These are phyloP conservation scores for Marasmius sp. DNA, from an alignment of 1,284 basidiomycete species.

Conservation along the genomic window DNA sequence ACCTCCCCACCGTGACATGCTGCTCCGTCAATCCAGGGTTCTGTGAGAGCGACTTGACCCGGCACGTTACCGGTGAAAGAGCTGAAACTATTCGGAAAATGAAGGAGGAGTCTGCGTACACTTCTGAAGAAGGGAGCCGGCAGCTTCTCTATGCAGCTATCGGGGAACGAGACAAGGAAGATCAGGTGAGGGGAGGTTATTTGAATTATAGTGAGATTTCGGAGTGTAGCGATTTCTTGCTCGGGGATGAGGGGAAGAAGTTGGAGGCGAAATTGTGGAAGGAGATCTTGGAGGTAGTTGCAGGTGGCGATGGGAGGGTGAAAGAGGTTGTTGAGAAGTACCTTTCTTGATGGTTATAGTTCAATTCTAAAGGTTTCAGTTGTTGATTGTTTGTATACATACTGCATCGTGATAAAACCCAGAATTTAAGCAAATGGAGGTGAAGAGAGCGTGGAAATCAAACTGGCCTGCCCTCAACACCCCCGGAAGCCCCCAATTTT, in stretches of 20 bases:
- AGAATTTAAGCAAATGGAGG: no score
- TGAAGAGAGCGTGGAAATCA: no score
- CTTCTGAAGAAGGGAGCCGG: conserved; percentile 41
- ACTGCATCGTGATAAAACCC: no score
- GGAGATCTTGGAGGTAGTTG: conserved; percentile 17
- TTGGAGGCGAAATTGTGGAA: conserved; percentile 43
- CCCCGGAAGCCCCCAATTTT: no score
- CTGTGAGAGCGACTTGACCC: conserved; percentile 42
- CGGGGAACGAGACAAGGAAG: conserved; percentile 22
- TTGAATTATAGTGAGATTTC: conserved; percentile 7
- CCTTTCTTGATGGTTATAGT: neutral
- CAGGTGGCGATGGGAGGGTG: neutral
- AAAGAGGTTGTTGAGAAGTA: neutral
- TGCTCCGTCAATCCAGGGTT: conserved; percentile 45
- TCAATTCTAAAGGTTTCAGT: no score
- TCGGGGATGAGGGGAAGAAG: conserved; percentile 35
- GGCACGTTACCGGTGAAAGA: conserved; percentile 19
- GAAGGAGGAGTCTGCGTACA: conserved; percentile 27
- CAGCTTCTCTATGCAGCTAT: conserved; percentile 41
- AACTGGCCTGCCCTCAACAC: no score
- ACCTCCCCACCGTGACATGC: conserved; percentile 33
- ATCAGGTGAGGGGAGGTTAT: conserved; percentile 18
- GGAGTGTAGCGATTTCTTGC: conserved; percentile 17
- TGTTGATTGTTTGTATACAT: no score
- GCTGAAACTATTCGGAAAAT: conserved; percentile 17